Evolutionary conservation across 495 filamentous ascomycete species (phyloP).

Genomic region (Penicillium arizonense): DNA sequence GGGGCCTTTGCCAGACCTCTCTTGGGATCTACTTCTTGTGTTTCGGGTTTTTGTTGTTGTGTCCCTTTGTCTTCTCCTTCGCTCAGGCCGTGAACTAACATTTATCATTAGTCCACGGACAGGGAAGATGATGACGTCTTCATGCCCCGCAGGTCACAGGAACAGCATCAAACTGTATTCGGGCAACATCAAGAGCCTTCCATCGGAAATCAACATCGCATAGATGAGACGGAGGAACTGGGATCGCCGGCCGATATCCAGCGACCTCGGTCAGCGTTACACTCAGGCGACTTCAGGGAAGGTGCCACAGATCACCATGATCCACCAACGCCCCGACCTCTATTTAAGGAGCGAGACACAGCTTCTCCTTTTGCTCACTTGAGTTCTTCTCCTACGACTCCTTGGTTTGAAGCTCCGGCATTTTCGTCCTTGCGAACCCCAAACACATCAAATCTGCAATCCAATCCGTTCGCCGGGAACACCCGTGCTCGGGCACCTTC

Average conservation of each 20-base stretch:
- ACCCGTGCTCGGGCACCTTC: conserved; percentile 56
- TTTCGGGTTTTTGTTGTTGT: no score
- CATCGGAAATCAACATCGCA: neutral
- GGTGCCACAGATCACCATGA: conserved; percentile 35
- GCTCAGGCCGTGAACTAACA: conserved; percentile 6
- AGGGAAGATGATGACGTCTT: neutral
- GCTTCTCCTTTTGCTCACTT: conserved; percentile 22
- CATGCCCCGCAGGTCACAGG: conserved; percentile 8
- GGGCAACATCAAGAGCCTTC: conserved; percentile 7
- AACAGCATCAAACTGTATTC: conserved; percentile 6
- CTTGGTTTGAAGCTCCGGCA: conserved; percentile 43
- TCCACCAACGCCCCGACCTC: conserved; percentile 21
- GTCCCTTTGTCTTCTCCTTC: neutral
- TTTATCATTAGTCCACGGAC: conserved; percentile 3
- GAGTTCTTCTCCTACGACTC: conserved; percentile 46
- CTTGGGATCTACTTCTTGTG: no score
- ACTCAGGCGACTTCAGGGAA: conserved; percentile 83
- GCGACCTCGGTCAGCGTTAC: conserved; percentile 81
- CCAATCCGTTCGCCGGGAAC: conserved; percentile 11
- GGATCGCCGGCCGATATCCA: conserved; percentile 61
- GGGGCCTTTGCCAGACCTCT: neutral
- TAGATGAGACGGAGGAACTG: conserved; percentile 23
- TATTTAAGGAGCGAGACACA: conserved; percentile 15
- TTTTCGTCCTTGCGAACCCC: conserved; percentile 20
- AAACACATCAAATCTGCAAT: conserved; percentile 13